Evolutionary conservation across 805 yeast genomes (phyloP), one percentile per base, ranked within the genome.

Genomic region (Ogataea haglerorum): DNA sequence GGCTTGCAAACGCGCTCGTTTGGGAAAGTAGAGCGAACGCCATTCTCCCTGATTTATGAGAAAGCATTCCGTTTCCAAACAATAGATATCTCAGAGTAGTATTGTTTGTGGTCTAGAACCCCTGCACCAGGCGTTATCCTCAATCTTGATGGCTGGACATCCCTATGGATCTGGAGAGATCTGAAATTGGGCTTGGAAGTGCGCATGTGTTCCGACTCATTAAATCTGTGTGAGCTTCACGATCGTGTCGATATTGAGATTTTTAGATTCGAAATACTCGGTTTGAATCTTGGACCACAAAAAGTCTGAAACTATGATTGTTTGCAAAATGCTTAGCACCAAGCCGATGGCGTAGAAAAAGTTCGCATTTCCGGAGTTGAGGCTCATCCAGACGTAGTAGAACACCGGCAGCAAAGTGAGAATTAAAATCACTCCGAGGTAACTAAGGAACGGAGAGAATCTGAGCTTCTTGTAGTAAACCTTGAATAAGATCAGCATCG

Each of bases 351-450:
- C 96, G 67, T 91, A 93, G 67, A 89, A 93, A 68, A 93, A 93
- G 63, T 93, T 93, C 38, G 96, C 82, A 65, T 93, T 93, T 19
- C 99, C 99, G 23, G 93, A 87, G 10, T 96, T 96, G 43, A 87
- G 70, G 43, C 82, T 84, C 51, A 91, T 86, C 99, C 99, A 93
- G 45, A 93, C 75, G 61, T 88, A 88, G 66, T 89, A 89, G 60
- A 91, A 93, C 8, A 87, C 80, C 2, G 98, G 97, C 5, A 93
- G 78, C 34, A 93, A 70, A 2, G 85, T 68, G 16, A 85, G 40
- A 1, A 63, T 53, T 7, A 63, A 57, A 24, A 48, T 40, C 23
- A 61, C 47, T 1, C 58, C 48, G 15, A 58, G 31, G 17, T 53
- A 51, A 30, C 57, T 53, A 10, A 63, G 48, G 14, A 63, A 37